phyloP scores from a whole-genome alignment of 495 filamentous ascomycete genomes.

The Pyrenula aspistea region DNA sequence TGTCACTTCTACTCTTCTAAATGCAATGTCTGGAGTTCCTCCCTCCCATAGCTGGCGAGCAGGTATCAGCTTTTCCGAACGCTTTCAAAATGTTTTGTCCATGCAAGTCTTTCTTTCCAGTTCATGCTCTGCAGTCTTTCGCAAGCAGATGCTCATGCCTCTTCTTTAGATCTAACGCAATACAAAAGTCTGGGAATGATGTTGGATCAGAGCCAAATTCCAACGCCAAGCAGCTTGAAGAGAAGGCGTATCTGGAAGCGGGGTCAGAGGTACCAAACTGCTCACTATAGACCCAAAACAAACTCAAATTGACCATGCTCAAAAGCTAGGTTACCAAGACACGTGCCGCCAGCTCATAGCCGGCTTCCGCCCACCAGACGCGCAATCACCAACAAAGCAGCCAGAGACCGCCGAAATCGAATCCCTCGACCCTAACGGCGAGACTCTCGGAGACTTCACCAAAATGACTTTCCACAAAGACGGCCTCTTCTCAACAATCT shows the following conservation, averaged over 20 bases:
- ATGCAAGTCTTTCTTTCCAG: conserved; percentile 19
- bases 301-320: neutral
- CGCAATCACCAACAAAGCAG: conserved; percentile 6
- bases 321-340: conserved; percentile 35
- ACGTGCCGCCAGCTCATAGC: conserved; percentile 29
- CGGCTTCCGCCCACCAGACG: conserved; percentile 14
- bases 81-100: conserved; percentile 7
- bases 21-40: neutral
- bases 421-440: neutral
- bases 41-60: neutral
- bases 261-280: conserved; percentile 22
- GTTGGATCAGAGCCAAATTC: conserved; percentile 30
- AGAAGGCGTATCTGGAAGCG: conserved; percentile 26
- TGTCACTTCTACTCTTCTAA: no score
- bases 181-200: conserved; percentile 24
- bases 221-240: conserved; percentile 26
- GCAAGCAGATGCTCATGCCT: neutral
- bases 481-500: conserved; percentile 77
- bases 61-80: neutral
- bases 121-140: neutral
- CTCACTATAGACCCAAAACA: neutral
- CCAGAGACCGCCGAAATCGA: neutral
- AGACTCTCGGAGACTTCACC: conserved; percentile 6
- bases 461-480: conserved; percentile 18
- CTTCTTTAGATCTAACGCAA: conserved; percentile 29